Percentiles rank a stretch among this genome's conserved stretches.
phyloP scores from a whole-genome alignment of 306 rosid genomes.

The Prunus mira region DNA sequence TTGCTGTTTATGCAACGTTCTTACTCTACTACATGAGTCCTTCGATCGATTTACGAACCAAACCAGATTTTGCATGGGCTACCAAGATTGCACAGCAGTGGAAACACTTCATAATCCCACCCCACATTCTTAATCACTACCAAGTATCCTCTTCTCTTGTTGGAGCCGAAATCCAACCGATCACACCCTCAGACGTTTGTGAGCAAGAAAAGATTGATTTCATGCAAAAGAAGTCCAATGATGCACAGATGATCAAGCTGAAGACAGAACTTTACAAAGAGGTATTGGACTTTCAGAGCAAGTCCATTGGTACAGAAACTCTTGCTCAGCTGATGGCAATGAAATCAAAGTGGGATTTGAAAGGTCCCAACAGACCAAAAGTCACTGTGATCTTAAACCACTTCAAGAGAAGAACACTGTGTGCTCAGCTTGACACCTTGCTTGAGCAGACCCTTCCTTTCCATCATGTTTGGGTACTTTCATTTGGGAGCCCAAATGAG shows the following conservation, averaged over 20 bases:
- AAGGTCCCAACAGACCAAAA: conserved; percentile 52
- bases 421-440: conserved; percentile 81
- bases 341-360: conserved; percentile 79
- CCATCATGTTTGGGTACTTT: conserved; percentile 91
- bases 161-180: conserved; percentile 32
- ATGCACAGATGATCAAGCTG: conserved; percentile 70
- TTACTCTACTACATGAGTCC: conserved; percentile 87
- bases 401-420: conserved; percentile 89
- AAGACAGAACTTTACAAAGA: conserved; percentile 72
- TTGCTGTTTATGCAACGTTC: conserved; percentile 87
- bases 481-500: conserved; percentile 96
- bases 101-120: conserved; percentile 59
- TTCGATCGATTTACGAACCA: conserved; percentile 63
- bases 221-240: conserved; percentile 83
- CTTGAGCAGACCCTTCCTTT: conserved; percentile 81
- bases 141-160: conserved; percentile 59
- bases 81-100: conserved; percentile 76
- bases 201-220: conserved; percentile 85
- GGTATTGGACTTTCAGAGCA: conserved; percentile 60
- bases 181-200: conserved; percentile 48
- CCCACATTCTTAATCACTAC: conserved; percentile 61
- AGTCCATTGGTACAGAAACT: conserved; percentile 56
- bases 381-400: conserved; percentile 82
- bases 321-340: conserved; percentile 67
- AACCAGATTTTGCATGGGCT: conserved; percentile 81